phyloP scores from a whole-genome alignment of 371 early-diverging fungal species.

The Mucor indicus region DNA sequence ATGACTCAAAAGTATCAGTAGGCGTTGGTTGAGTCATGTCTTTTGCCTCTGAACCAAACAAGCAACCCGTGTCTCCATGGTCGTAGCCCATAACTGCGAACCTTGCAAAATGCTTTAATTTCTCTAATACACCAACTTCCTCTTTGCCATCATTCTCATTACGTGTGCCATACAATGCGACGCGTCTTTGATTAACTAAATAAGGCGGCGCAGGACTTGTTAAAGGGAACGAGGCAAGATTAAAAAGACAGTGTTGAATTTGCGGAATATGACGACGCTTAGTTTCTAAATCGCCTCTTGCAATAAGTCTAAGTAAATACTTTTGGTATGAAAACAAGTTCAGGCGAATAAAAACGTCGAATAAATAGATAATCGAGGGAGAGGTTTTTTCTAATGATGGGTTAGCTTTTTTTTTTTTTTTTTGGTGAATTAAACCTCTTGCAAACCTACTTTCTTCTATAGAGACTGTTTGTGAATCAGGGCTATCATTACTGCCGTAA shows the following conservation, averaged over 20 bases:
- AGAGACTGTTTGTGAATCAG: background rate
- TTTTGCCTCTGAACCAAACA: slow-evolving; percentile 37
- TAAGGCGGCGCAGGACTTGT: slow-evolving; percentile 34
- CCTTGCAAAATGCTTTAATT: slow-evolving; percentile 29
- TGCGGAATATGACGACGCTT: slow-evolving; percentile 35
- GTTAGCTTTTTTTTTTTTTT: no score
- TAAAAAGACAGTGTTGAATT: slow-evolving; percentile 48
- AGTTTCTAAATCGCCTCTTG: slow-evolving; percentile 60
- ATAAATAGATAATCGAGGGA: slow-evolving; percentile 35
- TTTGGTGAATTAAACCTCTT: no score
- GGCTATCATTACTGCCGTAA: background rate
- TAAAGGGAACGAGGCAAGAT: slow-evolving; percentile 56
- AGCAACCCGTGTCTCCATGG: slow-evolving; percentile 14
- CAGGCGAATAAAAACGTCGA: slow-evolving; percentile 56
- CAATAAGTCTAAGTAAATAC: slow-evolving; percentile 61
- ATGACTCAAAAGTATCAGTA: slow-evolving; percentile 37
- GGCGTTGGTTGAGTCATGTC: slow-evolving; percentile 49
- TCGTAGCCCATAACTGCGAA: slow-evolving; percentile 24
- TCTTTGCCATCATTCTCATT: slow-evolving; percentile 17
- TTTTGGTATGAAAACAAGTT: slow-evolving; percentile 62
- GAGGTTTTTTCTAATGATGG: no score
- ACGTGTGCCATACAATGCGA: slow-evolving; percentile 38
- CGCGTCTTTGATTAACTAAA: slow-evolving; percentile 58
- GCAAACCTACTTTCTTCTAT: slow-evolving; percentile 11
- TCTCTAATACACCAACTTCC: slow-evolving; percentile 22